Percentiles rank a stretch among this genome's conserved stretches.
phyloP scores from a whole-genome alignment of 768 basidiomycete species.

The Suillus lakei region DNA sequence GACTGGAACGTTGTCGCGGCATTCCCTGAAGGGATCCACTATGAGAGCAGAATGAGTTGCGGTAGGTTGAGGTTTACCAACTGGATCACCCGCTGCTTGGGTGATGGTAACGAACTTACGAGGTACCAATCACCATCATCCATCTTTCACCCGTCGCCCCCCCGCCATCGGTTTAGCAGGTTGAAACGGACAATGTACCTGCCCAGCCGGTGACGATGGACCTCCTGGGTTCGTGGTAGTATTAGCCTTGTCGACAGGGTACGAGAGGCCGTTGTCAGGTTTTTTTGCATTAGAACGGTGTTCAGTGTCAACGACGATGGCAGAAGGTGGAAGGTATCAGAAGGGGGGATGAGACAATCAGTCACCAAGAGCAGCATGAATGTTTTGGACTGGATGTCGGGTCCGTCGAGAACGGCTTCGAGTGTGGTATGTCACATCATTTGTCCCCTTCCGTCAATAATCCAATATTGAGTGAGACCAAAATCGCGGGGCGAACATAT shows the following conservation, averaged over 20 bases:
- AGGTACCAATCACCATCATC: background rate
- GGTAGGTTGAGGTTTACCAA: background rate
- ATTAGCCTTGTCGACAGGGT: background rate
- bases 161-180: background rate
- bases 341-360: background rate
- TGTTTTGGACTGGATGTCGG: background rate
- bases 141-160: background rate
- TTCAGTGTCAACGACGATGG: background rate
- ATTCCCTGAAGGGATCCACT: background rate
- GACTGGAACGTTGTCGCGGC: background rate
- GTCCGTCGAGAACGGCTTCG: background rate
- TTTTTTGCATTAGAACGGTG: background rate
- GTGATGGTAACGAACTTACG: background rate
- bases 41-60: background rate
- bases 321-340: background rate
- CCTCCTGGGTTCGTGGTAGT: background rate
- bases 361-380: background rate
- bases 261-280: background rate
- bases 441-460: background rate
- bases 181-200: background rate
- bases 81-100: background rate
- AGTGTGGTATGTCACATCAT: background rate
- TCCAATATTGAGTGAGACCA: background rate
- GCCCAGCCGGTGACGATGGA: background rate
- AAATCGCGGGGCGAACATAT: background rate